Evolutionary conservation across 352 stramenopile species (phyloP).

Genomic region (Ophiocytium majus): DNA sequence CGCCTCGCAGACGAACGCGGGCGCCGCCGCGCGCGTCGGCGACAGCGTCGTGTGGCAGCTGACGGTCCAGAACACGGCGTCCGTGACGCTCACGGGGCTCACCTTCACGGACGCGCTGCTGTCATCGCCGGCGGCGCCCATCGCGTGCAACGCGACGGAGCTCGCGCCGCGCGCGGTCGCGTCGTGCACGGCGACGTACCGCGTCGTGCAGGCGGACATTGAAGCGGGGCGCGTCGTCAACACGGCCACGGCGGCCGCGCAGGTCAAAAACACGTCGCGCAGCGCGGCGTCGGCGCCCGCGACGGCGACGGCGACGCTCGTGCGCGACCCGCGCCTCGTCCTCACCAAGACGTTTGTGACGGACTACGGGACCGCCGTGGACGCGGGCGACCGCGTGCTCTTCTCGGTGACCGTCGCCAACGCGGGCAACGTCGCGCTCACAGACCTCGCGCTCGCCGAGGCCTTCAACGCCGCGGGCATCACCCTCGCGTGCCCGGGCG

Average conservation of each 20-base stretch:
- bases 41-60: conserved; percentile 25
- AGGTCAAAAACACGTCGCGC: neutral
- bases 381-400: conserved; percentile 24
- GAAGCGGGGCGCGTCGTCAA: conserved; percentile 22
- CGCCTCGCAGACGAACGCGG: neutral
- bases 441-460: neutral
- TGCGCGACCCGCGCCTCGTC: neutral
- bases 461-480: neutral
- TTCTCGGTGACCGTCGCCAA: conserved; percentile 25
- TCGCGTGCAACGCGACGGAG: neutral
- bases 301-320: conserved; percentile 14
- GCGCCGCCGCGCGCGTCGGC: neutral
- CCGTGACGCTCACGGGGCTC: conserved; percentile 11
- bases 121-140: neutral
- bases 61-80: conserved; percentile 8
- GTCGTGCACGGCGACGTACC: conserved; percentile 15
- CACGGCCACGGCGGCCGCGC: conserved; percentile 16
- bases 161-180: conserved; percentile 17
- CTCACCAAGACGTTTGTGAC: conserved; percentile 17
- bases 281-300: neutral
- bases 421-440: conserved; percentile 28
- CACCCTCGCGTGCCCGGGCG: neutral
- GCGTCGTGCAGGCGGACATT: conserved; percentile 25
- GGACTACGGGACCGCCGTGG: conserved; percentile 9
- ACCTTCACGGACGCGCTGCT: neutral